These are phyloP conservation scores for Penicillium freii DNA, from an alignment of 2,329 filamentous ascomycete species.

Conservation along the genomic window DNA sequence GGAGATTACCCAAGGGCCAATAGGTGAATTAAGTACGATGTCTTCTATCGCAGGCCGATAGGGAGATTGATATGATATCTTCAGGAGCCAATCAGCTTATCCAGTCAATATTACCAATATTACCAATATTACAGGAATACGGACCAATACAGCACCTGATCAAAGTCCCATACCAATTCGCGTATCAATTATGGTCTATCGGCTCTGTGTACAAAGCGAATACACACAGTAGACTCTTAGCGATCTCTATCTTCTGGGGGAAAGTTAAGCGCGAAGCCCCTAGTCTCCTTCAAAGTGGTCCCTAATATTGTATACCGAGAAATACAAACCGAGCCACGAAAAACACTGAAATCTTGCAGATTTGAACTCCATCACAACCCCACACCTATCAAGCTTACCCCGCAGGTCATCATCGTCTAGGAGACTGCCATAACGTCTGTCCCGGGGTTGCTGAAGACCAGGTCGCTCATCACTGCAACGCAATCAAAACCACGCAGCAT, in stretches of 20 bases:
- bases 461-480: neutral
- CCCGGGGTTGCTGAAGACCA: no score
- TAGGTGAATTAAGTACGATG: neutral
- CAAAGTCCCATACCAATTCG: neutral
- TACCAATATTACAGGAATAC: neutral
- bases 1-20: neutral
- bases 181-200: neutral
- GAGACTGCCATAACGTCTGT: neutral
- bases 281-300: no score
- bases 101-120: neutral
- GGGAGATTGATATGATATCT: neutral
- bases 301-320: no score
- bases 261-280: no score
- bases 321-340: neutral
- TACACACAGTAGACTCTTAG: neutral
- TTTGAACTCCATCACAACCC: neutral
- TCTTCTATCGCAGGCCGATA: neutral
- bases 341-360: neutral
- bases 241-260: neutral
- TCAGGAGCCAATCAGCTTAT: neutral
- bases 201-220: neutral
- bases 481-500: neutral
- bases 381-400: neutral
- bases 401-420: neutral
- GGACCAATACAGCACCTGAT: neutral